These are phyloP conservation scores for Tricholoma sp. DNA, from an alignment of 768 basidiomycete genomes.

Conservation along the genomic window DNA sequence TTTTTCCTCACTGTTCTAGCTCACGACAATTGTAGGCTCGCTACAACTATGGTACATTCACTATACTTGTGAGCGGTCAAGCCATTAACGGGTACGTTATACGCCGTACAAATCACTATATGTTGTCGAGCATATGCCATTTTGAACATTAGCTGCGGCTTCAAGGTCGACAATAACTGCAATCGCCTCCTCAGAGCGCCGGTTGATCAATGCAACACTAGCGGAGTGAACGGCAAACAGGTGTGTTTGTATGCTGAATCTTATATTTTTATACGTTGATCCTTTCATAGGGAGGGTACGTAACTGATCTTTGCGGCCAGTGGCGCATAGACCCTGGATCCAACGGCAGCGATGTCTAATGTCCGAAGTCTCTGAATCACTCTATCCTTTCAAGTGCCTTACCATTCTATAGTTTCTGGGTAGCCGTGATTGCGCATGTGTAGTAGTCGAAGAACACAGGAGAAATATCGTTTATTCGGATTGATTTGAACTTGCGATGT, in stretches of 20 bases:
- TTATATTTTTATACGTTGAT: background rate
- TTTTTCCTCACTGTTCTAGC: background rate
- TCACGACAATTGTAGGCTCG: conserved; percentile 2
- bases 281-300: conserved; percentile 9
- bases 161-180: conserved; percentile 13
- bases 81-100: conserved; percentile 6
- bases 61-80: conserved; percentile 5
- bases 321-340: conserved; percentile 12
- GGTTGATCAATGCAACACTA: conserved; percentile 12
- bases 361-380: background rate
- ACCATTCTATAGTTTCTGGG: background rate
- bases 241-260: background rate
- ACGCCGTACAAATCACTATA: background rate
- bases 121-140: background rate
- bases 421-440: background rate
- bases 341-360: conserved; percentile 3
- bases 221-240: conserved; percentile 8
- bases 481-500: background rate
- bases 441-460: background rate
- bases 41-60: conserved; percentile 7
- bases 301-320: conserved; percentile 14
- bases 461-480: background rate
- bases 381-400: background rate
- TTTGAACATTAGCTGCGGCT: conserved; percentile 5
- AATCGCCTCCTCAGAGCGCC: conserved; percentile 15